These are phyloP conservation scores for Beta vulgaris DNA, from an alignment of 148 eudicot genomes.

Conservation along the genomic window DNA sequence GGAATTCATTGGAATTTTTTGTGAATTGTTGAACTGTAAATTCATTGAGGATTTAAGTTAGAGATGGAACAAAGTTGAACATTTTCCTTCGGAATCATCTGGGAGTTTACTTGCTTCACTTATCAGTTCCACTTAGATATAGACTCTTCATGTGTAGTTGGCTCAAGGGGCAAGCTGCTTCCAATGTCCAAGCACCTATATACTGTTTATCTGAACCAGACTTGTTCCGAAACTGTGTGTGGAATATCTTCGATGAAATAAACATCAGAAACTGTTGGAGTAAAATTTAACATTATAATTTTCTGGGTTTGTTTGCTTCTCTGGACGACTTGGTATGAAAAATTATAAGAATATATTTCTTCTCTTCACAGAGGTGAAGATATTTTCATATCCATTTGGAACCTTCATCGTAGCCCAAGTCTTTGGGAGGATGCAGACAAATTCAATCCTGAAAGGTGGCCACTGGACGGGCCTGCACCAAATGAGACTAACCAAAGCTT, in stretches of 20 bases:
- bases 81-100: background rate
- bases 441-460: constrained; percentile 98
- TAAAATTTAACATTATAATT: background rate
- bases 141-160: background rate
- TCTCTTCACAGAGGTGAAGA: constrained; percentile 72
- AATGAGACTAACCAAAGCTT: constrained; percentile 92
- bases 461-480: constrained; percentile 90
- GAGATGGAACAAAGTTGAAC: background rate
- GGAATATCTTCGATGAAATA: background rate
- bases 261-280: background rate
- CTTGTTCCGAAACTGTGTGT: background rate
- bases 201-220: background rate
- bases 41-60: background rate
- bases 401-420: constrained; percentile 77
- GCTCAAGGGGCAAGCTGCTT: background rate
- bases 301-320: background rate
- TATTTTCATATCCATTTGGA: constrained; percentile 94
- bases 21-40: too few species aligned
- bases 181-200: background rate
- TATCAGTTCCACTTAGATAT: background rate
- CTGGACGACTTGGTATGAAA: background rate
- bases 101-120: background rate
- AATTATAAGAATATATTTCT: background rate
- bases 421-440: constrained; percentile 90
- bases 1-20: background rate